These are phyloP conservation scores for Vigna nakashimae DNA, from an alignment of 306 rosid species.

Conservation along the genomic window DNA sequence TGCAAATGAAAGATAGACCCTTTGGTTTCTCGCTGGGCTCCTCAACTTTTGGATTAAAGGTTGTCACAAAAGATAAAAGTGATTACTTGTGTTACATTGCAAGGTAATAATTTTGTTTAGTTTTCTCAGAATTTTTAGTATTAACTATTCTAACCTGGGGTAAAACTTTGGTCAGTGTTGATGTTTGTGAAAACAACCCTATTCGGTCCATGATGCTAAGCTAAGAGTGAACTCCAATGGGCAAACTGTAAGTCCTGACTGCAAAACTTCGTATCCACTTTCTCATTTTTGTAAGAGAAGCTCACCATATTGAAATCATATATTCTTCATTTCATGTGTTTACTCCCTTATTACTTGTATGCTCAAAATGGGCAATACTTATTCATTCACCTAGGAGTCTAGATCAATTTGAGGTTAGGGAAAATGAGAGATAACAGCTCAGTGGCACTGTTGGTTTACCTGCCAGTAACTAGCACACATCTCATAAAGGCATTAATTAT, in stretches of 20 bases:
- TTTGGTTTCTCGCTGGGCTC: not conserved
- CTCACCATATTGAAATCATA: not conserved
- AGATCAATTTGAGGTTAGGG: slow-evolving; percentile 41
- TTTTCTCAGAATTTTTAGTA: not conserved
- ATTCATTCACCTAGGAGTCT: slow-evolving; percentile 41
- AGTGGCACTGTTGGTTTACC: slow-evolving; percentile 54
- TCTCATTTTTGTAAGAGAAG: not conserved
- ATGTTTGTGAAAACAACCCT: not conserved
- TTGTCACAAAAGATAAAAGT: slow-evolving; percentile 43
- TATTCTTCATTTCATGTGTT: not conserved
- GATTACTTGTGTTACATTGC: slow-evolving; percentile 55
- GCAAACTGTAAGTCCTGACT: slow-evolving; percentile 25
- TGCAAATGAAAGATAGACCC: slow-evolving; percentile 4
- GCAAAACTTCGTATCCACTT: not conserved
- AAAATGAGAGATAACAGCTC: slow-evolving; percentile 41
- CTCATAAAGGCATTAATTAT: not conserved
- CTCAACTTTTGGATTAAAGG: slow-evolving; percentile 46
- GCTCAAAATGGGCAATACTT: slow-evolving; percentile 32
- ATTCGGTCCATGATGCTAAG: slow-evolving; percentile 3
- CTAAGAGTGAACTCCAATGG: slow-evolving; percentile 39
- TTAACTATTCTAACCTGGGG: not conserved
- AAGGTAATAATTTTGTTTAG: slow-evolving; percentile 14
- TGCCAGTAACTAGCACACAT: slow-evolving; percentile 36
- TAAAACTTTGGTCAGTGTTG: slow-evolving; percentile 5
- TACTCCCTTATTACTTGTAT: slow-evolving; percentile 43